Evolutionary conservation across 176 grass and related monocot species (phyloP).

Genomic region (Luzula sylvatica): DNA sequence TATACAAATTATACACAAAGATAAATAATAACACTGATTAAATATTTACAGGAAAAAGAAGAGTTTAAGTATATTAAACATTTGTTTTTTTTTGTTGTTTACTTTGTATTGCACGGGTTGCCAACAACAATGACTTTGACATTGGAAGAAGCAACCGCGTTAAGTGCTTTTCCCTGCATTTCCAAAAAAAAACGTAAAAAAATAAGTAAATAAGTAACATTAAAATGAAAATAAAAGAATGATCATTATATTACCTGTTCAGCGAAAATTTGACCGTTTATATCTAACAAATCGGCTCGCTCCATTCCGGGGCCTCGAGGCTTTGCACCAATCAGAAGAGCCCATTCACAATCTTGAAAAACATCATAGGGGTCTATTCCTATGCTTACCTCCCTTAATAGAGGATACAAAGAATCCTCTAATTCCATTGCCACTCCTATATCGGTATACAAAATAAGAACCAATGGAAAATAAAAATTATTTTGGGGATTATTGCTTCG

Average conservation of each 20-base stretch:
- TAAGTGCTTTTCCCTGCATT: conserved; percentile 90
- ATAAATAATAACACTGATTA: not conserved
- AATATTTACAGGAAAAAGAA: not conserved
- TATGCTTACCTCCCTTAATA: conserved; percentile 89
- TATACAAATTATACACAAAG: not conserved
- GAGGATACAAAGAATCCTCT: conserved; percentile 88
- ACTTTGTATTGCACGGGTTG: conserved; percentile 99
- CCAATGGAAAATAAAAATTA: too few species aligned
- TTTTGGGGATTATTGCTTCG: too few species aligned
- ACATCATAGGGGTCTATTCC: conserved; percentile 72
- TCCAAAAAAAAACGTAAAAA: conserved; percentile 21
- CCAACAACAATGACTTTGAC: conserved; percentile 84
- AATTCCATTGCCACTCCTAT: conserved; percentile 95
- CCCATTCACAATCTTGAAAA: conserved; percentile 77
- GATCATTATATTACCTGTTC: conserved; percentile 47
- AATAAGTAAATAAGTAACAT: conserved; percentile 11
- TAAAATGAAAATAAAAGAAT: not conserved
- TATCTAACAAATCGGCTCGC: conserved; percentile 70
- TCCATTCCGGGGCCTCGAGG: conserved; percentile 96
- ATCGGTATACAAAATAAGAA: too few species aligned
- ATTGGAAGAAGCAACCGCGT: conserved; percentile 77
- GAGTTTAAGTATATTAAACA: conserved; percentile 9
- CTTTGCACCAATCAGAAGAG: conserved; percentile 92
- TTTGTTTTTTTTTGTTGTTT: conserved; percentile 1
- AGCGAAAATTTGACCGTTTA: conserved; percentile 90